Base-by-base conservation (phyloP, 2,329 filamentous ascomycete species). In the Lachnellula cervina region DNA sequence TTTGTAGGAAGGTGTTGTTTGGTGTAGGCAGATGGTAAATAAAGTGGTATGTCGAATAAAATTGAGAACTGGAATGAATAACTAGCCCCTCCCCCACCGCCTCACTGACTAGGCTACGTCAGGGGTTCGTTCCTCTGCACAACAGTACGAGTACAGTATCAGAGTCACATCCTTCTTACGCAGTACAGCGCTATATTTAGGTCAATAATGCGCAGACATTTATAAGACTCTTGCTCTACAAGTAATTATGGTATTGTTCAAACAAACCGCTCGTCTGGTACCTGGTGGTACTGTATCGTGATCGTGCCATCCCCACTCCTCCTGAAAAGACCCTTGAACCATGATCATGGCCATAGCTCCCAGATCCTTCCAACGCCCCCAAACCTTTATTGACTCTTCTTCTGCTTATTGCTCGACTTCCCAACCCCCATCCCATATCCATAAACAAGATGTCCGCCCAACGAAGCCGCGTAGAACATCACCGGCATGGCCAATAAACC, bases 381-480 rank as follows among this genome's bases (percentile, higher is more conserved):
- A 42, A 13, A 14, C 32, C 21, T 40, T 8, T 5, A 54, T 38
- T 54, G 42, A n/a, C 32, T 40, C 51, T 58, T 55, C 47, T 60
- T 55, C 6, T 23, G 32, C 17, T 37, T 51, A 25, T 28, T 43
- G 13, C 38, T 54, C 46, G 37, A 23, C n/a, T 43, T 50, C n/a
- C 58, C 54, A 25, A 61, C 51, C 9, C 59, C 59, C 49, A 61
- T 56, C 32, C 59, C 57, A 37, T 59, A 51, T 8, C 37, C 48
- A 40, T 61, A 59, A 19, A 61, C 52, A 25, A 61, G 48, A 6
- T 46, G 35, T 35, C 54, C 59, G 19, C 59, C 59, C 3, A 61
- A 32, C 11, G 35, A 48, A 7, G 51, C 59, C 6, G 51, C 50
- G 5, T 50, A 55, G 9, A 56, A 34, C 16, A 56, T 46, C 14